Percentiles rank a stretch among this genome's conserved stretches.
These are phyloP conservation scores for Venturia pyrina DNA, from an alignment of 2,329 filamentous ascomycete species.

Conservation along the genomic window DNA sequence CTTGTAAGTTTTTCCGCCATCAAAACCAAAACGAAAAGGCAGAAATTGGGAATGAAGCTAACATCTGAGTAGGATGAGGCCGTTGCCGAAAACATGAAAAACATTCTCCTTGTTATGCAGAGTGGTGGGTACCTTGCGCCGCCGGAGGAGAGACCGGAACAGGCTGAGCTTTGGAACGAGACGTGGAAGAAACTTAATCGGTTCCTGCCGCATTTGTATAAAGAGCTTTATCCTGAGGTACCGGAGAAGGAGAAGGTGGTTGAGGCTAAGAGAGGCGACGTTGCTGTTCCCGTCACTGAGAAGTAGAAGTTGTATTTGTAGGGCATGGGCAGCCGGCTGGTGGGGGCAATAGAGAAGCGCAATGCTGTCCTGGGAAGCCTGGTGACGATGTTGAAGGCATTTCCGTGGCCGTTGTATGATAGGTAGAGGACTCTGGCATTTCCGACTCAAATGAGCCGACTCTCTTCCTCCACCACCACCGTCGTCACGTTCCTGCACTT, in stretches of 20 bases:
- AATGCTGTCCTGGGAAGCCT: too few relatives aligned
- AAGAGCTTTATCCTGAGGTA: slow-evolving; percentile 47
- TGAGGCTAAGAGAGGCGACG: neutral
- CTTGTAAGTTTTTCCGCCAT: slow-evolving; percentile 48
- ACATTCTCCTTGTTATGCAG: slow-evolving; percentile 90
- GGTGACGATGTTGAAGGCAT: too few relatives aligned
- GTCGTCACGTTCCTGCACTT: too few relatives aligned
- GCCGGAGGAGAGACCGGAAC: slow-evolving; percentile 43
- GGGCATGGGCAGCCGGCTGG: neutral
- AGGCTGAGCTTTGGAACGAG: slow-evolving; percentile 49
- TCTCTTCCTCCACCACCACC: too few relatives aligned
- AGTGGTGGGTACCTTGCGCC: slow-evolving; percentile 76
- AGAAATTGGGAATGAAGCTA: neutral
- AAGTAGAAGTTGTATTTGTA: neutral
- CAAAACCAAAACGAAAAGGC: neutral
- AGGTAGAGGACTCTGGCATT: too few relatives aligned
- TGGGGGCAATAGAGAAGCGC: too few relatives aligned
- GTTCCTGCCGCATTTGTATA: slow-evolving; percentile 50
- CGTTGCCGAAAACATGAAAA: slow-evolving; percentile 90
- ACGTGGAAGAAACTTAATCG: slow-evolving; percentile 50
- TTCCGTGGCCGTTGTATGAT: too few relatives aligned
- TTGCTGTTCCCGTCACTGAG: neutral
- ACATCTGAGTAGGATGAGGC: slow-evolving; percentile 65
- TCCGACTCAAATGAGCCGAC: too few relatives aligned
- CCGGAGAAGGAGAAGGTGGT: neutral